Percentiles rank a stretch among this genome's conserved stretches.
These are phyloP conservation scores for Boletales sp. DNA, from an alignment of 768 basidiomycete genomes.

Conservation along the genomic window DNA sequence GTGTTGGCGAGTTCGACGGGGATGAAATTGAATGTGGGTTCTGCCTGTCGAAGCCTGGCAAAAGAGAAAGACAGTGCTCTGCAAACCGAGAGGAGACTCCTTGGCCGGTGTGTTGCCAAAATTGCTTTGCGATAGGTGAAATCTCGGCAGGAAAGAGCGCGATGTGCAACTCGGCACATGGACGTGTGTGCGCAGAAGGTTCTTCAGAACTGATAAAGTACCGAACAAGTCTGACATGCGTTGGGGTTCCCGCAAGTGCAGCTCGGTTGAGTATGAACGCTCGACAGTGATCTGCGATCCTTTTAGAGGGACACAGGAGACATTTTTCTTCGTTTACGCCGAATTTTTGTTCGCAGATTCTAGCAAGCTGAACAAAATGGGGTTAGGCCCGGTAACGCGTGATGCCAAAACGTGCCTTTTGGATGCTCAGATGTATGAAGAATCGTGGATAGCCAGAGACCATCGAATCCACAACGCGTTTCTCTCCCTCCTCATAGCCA, in stretches of 20 bases:
- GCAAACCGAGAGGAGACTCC: conserved; percentile 88
- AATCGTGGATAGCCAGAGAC: conserved; percentile 91
- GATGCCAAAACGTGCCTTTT: conserved; percentile 56
- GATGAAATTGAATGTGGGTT: conserved; percentile 24
- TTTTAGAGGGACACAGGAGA: conserved; percentile 74
- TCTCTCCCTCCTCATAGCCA: conserved; percentile 86
- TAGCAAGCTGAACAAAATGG: conserved; percentile 56
- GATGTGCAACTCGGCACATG: conserved; percentile 69
- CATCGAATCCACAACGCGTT: conserved; percentile 76
- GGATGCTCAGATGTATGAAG: conserved; percentile 84
- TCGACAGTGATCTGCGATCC: conserved; percentile 70
- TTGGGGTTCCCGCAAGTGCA: conserved; percentile 36
- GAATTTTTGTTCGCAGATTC: conserved; percentile 75
- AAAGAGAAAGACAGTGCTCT: conserved; percentile 72
- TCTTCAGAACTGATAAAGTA: conserved; percentile 68
- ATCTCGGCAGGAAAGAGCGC: conserved; percentile 66
- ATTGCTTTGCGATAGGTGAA: conserved; percentile 73
- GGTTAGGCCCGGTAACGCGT: neutral
- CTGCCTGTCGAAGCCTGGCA: conserved; percentile 43
- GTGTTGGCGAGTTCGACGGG: conserved; percentile 17
- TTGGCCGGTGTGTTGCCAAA: conserved; percentile 94
- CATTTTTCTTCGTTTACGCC: conserved; percentile 66
- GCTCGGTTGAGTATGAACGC: conserved; percentile 62
- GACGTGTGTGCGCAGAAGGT: conserved; percentile 23
- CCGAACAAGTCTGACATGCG: conserved; percentile 58